Conservation (phyloP, 768 basidiomycete genomes). For the Clavaria fumosa region DNA sequence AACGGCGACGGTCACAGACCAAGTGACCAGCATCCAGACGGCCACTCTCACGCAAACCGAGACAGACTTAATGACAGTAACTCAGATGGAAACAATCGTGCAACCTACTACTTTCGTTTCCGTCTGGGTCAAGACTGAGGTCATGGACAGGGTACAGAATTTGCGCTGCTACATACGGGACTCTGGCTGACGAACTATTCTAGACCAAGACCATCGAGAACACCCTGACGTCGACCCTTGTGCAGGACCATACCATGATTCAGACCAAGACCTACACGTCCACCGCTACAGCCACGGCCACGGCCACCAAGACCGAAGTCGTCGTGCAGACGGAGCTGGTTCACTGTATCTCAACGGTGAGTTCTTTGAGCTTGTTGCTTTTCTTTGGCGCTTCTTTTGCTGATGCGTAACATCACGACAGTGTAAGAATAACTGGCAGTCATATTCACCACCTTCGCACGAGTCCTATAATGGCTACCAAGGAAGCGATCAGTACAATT, state of each 20-base stretch:
- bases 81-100: constrained; percentile 33
- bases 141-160: constrained; percentile 37
- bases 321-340: constrained; percentile 32
- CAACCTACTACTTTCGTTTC: constrained; percentile 45
- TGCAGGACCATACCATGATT: constrained; percentile 30
- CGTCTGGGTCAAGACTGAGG: constrained; percentile 38
- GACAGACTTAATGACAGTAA: constrained; percentile 39
- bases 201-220: constrained; percentile 45
- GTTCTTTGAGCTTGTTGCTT: too few relatives aligned
- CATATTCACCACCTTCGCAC: too few relatives aligned
- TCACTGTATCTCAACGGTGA: too few relatives aligned
- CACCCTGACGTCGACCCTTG: constrained; percentile 38
- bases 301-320: constrained; percentile 24
- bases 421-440: too few relatives aligned
- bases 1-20: constrained; percentile 34
- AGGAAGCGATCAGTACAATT: too few relatives aligned
- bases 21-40: constrained; percentile 40
- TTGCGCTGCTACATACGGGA: not conserved
- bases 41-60: constrained; percentile 38
- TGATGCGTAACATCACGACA: not conserved
- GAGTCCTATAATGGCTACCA: too few relatives aligned
- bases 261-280: constrained; percentile 38
- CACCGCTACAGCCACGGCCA: constrained; percentile 32
- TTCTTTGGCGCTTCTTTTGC: too few relatives aligned
- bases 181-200: constrained; percentile 4